Evolutionary conservation across 2,329 filamentous ascomycete genomes (phyloP).

Genomic region (Xylogone sp.): DNA sequence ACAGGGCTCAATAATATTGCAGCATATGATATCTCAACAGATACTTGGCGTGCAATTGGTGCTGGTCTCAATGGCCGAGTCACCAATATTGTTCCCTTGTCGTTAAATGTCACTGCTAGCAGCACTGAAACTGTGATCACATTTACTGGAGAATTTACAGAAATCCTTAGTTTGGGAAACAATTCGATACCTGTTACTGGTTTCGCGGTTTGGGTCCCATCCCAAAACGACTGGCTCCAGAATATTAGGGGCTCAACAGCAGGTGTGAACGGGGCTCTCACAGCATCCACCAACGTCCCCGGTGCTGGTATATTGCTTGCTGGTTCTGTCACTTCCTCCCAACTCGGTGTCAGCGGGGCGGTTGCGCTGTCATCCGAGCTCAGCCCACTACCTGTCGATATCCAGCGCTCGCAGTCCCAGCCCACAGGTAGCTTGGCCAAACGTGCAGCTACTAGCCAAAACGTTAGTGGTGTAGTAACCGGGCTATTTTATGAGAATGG

Average conservation of each 20-base stretch:
- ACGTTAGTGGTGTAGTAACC: conserved; percentile 65
- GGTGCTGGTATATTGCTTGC: conserved; percentile 65
- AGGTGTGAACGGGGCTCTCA: conserved; percentile 68
- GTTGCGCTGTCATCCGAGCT: conserved; percentile 54
- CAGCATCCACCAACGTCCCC: conserved; percentile 63
- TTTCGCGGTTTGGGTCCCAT: conserved; percentile 91
- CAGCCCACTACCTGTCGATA: conserved; percentile 58
- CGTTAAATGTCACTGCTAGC: conserved; percentile 70
- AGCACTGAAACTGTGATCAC: conserved; percentile 70
- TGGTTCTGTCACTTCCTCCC: conserved; percentile 75
- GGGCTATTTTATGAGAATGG: conserved; percentile 73
- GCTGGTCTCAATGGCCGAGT: conserved; percentile 83
- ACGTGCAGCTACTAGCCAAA: conserved; percentile 38
- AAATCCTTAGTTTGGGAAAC: conserved; percentile 66
- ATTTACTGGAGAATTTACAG: conserved; percentile 75
- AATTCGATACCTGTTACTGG: conserved; percentile 61
- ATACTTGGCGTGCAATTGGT: conserved; percentile 75
- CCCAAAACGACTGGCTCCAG: conserved; percentile 79
- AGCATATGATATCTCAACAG: conserved; percentile 64
- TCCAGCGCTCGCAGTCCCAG: conserved; percentile 35
- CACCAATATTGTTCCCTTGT: conserved; percentile 68
- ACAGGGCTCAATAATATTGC: conserved; percentile 73
- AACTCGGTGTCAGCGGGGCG: conserved; percentile 69
- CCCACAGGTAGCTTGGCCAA: conserved; percentile 39
- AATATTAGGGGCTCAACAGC: conserved; percentile 66